A percentile compares a stretch with the other conserved stretches of the same genome.
phyloP scores from a whole-genome alignment of 768 basidiomycete species.

The Amanita exitialis region DNA sequence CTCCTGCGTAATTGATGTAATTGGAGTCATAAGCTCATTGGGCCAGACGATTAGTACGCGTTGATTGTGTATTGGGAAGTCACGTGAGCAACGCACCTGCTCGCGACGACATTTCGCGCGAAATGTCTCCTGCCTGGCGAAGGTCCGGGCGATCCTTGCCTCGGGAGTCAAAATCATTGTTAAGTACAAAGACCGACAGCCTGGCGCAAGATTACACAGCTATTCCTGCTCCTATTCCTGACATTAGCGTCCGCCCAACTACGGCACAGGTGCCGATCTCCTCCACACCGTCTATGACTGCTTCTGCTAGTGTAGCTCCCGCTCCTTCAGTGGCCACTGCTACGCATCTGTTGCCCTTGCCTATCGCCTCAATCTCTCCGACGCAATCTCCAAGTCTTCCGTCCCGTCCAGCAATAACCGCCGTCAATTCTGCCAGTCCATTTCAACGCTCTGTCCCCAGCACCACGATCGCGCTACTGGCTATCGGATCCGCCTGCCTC shows the following conservation, averaged over 20 bases:
- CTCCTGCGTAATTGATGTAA: background rate
- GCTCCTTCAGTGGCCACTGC: background rate
- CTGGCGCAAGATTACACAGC: constrained; percentile 24
- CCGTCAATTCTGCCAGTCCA: background rate
- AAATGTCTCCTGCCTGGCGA: background rate
- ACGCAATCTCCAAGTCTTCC: background rate
- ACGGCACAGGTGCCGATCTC: constrained; percentile 17
- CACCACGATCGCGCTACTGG: constrained; percentile 40
- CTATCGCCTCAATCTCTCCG: background rate
- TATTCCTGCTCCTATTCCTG: constrained; percentile 42
- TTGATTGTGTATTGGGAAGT: no score
- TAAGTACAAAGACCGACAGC: background rate
- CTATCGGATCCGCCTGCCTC: constrained; percentile 39
- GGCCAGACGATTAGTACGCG: no score
- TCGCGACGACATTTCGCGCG: no score
- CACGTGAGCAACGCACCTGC: background rate
- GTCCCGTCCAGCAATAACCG: background rate
- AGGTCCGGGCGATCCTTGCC: background rate
- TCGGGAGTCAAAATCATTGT: background rate
- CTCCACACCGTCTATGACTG: constrained; percentile 12
- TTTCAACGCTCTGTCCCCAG: constrained; percentile 23
- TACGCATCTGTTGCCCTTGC: background rate
- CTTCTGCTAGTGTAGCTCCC: constrained; percentile 7
- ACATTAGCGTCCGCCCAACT: constrained; percentile 23
- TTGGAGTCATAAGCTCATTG: background rate